Base-by-base conservation (phyloP, 192 early-diverging fungal species). In the Spizellomyces sp. region DNA sequence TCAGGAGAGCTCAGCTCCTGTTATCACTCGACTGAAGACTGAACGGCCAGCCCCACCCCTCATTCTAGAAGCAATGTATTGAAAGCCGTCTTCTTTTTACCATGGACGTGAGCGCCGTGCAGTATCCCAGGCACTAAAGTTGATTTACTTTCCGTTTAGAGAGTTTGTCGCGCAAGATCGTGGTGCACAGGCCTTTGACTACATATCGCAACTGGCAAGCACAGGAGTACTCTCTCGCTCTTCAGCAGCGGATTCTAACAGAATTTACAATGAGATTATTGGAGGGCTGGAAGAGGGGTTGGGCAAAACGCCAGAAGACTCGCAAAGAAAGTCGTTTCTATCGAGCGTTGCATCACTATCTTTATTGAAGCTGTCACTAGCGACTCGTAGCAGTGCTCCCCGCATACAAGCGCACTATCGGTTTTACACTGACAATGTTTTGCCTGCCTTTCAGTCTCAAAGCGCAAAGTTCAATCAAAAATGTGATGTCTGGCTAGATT, bases 401-500 rank as follows among this genome's bases (percentile, higher is more conserved):
- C 83, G 82, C n/a, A 87, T 97, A 27, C 84, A 92, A 70, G 87
- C 95, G 0, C 87, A 90, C 65, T 90, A 96, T 76, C 92, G 93
- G 58, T 85, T 88, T 36, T 97, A 91, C 27, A 36, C 27, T 3
- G 27, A 36, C 0, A 36, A 36, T 36, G 27, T 36, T 36, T 36
- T 36, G 27, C 27, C 27, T 36, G 27, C 27, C 27, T 36, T 36
- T 36, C 1, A 3, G 27, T 36, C 27, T 36, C 27, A 0, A 36
- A 36, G 27, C 27, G 27, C 27, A 36, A 36, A 36, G 27, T 36
- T 36, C 3, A 36, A 36, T 36, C 27, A 36, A 36, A 36, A 36
- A 36, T 36, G 27, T 36, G 27, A 36, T 3, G 27, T 36, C 27
- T 36, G 27, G 27, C 27, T 36, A 36, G 27, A 36, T 36, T 36